Conservation (phyloP, 306 rosid species). For the Dryas drummondii region DNA sequence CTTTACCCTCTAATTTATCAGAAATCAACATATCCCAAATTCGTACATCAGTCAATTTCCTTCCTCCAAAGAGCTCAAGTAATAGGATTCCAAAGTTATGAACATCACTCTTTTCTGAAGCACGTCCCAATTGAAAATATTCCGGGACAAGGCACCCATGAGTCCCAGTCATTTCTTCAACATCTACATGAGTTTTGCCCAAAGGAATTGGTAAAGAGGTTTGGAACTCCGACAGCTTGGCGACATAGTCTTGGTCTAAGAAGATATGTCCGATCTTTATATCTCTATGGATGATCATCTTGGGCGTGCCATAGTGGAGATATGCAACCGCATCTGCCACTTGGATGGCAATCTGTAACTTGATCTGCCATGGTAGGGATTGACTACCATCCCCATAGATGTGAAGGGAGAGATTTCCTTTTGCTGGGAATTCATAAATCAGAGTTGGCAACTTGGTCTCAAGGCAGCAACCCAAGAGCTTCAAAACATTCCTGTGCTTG, state of each 20-base stretch:
- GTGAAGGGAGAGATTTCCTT: too few relatives aligned
- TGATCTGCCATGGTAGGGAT: too few relatives aligned
- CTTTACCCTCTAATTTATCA: background rate
- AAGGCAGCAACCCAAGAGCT: too few relatives aligned
- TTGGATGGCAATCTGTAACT: too few relatives aligned
- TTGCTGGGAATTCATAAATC: too few relatives aligned
- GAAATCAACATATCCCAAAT: background rate
- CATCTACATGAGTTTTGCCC: background rate
- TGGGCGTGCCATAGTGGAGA: conserved; percentile 5
- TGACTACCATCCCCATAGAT: too few relatives aligned
- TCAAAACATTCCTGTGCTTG: too few relatives aligned
- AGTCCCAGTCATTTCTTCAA: background rate
- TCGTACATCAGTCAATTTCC: background rate
- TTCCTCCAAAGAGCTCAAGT: background rate
- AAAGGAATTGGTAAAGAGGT: background rate
- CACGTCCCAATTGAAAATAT: background rate
- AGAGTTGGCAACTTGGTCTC: too few relatives aligned
- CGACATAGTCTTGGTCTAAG: conserved; percentile 13
- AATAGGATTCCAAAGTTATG: background rate
- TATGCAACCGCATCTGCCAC: background rate
- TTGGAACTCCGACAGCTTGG: background rate
- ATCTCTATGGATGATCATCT: conserved; percentile 6
- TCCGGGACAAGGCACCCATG: background rate
- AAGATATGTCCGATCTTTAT: background rate
- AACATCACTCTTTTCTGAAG: conserved; percentile 4